Percentiles rank a stretch among this genome's conserved stretches.
Evolutionary conservation across 257 asterid species (phyloP).

Genomic region (Solanum lycopersicoides): DNA sequence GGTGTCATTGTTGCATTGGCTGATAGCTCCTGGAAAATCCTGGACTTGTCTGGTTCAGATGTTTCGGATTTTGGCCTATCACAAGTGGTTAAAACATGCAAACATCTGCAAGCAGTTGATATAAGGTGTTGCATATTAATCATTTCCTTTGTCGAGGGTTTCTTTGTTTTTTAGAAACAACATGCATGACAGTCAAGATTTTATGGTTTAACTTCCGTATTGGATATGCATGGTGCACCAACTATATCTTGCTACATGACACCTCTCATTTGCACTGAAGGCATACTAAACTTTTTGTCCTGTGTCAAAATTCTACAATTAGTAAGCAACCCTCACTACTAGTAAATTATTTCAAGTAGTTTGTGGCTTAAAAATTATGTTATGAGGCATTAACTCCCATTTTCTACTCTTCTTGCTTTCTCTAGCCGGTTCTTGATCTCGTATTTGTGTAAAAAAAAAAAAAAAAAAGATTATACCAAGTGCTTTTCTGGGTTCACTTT

Average conservation of each 20-base stretch:
- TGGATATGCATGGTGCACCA: background rate
- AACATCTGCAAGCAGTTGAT: conserved; percentile 56
- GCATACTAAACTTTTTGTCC: background rate
- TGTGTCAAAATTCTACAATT: background rate
- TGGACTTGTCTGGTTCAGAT: conserved; percentile 74
- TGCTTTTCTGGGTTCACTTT: background rate
- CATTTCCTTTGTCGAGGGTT: too few species aligned
- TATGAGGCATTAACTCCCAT: background rate
- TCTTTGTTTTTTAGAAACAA: background rate
- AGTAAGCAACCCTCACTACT: background rate
- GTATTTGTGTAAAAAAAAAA: background rate
- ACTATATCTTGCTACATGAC: background rate
- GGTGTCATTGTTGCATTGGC: conserved; percentile 52
- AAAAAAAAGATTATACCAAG: background rate
- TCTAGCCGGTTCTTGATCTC: background rate
- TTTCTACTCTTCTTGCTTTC: background rate
- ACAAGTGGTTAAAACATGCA: conserved; percentile 42
- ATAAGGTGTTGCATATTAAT: conserved; percentile 43
- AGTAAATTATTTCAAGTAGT: background rate
- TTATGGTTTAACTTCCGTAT: background rate
- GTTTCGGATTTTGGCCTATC: conserved; percentile 70
- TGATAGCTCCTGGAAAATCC: conserved; percentile 70
- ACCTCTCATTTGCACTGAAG: background rate
- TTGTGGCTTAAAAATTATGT: background rate
- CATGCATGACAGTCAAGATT: background rate